Evolutionary conservation across 2,329 filamentous ascomycete species (phyloP).

Genomic region (Herpotrichia juniperi): DNA sequence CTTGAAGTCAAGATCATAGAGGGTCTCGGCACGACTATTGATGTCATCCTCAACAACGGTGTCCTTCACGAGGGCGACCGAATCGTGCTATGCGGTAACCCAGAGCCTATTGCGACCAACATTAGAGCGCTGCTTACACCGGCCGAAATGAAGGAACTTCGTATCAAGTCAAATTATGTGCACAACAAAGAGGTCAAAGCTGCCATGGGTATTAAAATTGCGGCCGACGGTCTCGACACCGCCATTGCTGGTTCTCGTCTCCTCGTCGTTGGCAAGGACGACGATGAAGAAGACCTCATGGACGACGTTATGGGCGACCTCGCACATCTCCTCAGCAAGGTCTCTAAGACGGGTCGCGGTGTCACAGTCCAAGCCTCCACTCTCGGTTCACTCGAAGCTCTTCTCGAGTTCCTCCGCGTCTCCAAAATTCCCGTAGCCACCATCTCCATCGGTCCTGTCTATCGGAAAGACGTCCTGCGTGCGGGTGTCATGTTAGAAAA

Average conservation of each 20-base stretch:
- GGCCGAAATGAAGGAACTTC: slow-evolving; percentile 88
- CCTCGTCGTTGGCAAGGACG: slow-evolving; percentile 90
- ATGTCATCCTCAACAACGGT: slow-evolving; percentile 96
- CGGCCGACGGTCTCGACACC: slow-evolving; percentile 90
- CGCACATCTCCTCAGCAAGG: slow-evolving; percentile 85
- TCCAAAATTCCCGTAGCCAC: slow-evolving; percentile 98
- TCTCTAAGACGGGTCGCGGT: slow-evolving; percentile 90
- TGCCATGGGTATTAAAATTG: slow-evolving; percentile 97
- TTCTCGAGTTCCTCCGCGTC: slow-evolving; percentile 93
- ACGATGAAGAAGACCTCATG: slow-evolving; percentile 95
- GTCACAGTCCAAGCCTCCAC: slow-evolving; percentile 98
- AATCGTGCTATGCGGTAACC: slow-evolving; percentile 94
- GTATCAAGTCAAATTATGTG: slow-evolving; percentile 94
- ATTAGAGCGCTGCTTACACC: slow-evolving; percentile 94
- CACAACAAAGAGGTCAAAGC: slow-evolving; percentile 99
- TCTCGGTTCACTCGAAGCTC: slow-evolving; percentile 91
- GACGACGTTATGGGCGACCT: slow-evolving; percentile 97
- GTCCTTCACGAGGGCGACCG: slow-evolving; percentile 92
- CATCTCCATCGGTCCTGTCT: slow-evolving; percentile 96
- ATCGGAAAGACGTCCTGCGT: slow-evolving; percentile 97
- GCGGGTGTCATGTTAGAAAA: slow-evolving; percentile 96
- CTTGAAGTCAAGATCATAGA: slow-evolving; percentile 99
- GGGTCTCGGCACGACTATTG: slow-evolving; percentile 97
- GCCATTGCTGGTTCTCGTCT: slow-evolving; percentile 96
- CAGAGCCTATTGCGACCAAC: slow-evolving; percentile 93